Conservation (phyloP, 495 filamentous ascomycete genomes). For the Letharia columbiana region DNA sequence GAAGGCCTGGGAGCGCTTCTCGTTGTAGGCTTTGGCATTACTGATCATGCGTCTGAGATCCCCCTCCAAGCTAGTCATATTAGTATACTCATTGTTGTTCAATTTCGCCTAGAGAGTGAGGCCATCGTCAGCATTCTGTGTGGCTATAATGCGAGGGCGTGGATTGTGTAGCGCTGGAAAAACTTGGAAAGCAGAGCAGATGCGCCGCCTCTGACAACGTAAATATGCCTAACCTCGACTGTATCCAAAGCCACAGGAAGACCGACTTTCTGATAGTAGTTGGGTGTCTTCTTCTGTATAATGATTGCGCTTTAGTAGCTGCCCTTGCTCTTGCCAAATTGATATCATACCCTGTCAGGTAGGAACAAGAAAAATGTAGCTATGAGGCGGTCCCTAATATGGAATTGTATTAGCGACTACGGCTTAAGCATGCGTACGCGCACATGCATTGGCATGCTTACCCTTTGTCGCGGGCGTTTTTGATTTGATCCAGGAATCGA, state of each 20-base stretch:
- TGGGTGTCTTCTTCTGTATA: constrained; percentile 44
- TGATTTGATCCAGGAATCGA: constrained; percentile 55
- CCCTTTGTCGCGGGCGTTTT: constrained; percentile 63
- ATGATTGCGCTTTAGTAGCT: constrained; percentile 10
- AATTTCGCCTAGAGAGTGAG: constrained; percentile 44
- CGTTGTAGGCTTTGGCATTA: constrained; percentile 67
- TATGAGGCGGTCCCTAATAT: constrained; percentile 48
- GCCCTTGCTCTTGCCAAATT: background rate
- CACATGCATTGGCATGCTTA: constrained; percentile 31
- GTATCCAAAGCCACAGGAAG: constrained; percentile 68
- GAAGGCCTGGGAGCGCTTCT: constrained; percentile 53
- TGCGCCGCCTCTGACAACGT: background rate
- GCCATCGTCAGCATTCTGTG: constrained; percentile 3
- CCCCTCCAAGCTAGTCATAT: constrained; percentile 55
- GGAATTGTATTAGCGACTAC: constrained; percentile 31
- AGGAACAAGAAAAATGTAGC: constrained; percentile 63
- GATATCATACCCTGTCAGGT: constrained; percentile 41
- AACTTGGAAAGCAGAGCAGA: background rate
- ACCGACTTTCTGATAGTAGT: constrained; percentile 64
- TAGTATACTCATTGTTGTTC: constrained; percentile 50
- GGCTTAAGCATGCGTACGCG: constrained; percentile 8
- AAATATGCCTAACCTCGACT: constrained; percentile 45
- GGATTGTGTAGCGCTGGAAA: background rate
- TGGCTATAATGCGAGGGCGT: background rate
- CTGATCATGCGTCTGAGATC: constrained; percentile 69